A percentile compares a stretch with the other conserved stretches of the same genome.
These are phyloP conservation scores for Lithohypha guttulata DNA, from an alignment of 2,329 filamentous ascomycete species.

Conservation along the genomic window DNA sequence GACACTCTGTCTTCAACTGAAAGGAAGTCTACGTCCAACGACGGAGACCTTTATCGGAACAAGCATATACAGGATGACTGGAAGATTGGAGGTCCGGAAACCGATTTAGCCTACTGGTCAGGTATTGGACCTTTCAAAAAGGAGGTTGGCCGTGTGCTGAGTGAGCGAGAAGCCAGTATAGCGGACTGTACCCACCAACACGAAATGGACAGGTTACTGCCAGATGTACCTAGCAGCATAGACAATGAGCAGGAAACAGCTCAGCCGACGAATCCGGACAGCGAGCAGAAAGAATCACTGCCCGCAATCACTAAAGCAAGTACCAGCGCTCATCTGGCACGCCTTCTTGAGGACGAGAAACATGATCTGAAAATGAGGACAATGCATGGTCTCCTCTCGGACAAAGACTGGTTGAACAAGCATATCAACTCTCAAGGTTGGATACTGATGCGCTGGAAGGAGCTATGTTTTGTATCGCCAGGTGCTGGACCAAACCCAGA, in stretches of 20 bases:
- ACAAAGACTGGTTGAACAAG: constrained; percentile 17
- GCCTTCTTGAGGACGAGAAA: constrained; percentile 3
- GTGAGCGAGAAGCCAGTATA: not conserved
- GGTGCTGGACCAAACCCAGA: constrained; percentile 1
- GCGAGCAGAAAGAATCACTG: not conserved
- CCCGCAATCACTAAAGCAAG: not conserved
- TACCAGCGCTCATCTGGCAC: not conserved
- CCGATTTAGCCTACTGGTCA: constrained; percentile 40
- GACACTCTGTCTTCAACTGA: constrained; percentile 36
- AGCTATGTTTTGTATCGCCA: constrained; percentile 36
- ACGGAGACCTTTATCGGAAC: not conserved
- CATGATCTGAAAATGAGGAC: constrained; percentile 3
- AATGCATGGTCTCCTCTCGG: constrained; percentile 3
- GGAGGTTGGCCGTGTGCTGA: constrained; percentile 26
- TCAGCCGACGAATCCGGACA: not conserved
- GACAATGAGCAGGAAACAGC: not conserved
- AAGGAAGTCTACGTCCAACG: not conserved
- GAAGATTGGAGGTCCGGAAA: constrained; percentile 32
- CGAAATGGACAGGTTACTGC: constrained; percentile 6
- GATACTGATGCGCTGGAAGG: constrained; percentile 44
- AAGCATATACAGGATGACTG: constrained; percentile 10
- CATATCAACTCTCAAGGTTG: constrained; percentile 30
- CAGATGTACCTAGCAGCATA: not conserved
- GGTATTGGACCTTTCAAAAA: constrained; percentile 38
- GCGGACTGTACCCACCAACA: not conserved